These are phyloP conservation scores for Globisporangium spinosum DNA, from an alignment of 352 stramenopile genomes.

Conservation along the genomic window DNA sequence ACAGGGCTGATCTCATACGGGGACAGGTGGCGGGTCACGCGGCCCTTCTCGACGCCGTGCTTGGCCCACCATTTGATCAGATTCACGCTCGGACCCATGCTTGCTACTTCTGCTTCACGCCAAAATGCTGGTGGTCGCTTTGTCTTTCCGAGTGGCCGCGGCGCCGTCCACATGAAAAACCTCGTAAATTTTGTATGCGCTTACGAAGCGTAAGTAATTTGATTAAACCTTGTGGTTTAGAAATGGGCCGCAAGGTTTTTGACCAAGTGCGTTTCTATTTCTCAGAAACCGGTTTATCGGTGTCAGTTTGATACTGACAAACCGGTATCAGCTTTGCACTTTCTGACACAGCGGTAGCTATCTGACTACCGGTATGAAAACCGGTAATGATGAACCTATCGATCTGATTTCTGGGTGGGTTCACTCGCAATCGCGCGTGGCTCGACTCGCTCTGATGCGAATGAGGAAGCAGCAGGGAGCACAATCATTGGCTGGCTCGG, in stretches of 20 bases:
- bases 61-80: conserved; percentile 77
- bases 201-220: not conserved
- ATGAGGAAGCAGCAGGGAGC: not conserved
- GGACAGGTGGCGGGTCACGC: conserved; percentile 66
- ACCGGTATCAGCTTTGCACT: not conserved
- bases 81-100: conserved; percentile 40
- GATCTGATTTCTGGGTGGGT: not conserved
- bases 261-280: not conserved
- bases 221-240: not conserved
- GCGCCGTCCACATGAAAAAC: not conserved
- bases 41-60: conserved; percentile 54
- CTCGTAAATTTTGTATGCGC: not conserved
- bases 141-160: not conserved
- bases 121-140: conserved; percentile 23
- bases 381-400: not conserved
- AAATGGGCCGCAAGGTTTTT: not conserved
- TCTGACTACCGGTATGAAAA: too few relatives aligned
- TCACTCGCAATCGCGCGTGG: not conserved
- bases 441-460: not conserved
- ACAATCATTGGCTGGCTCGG: not conserved
- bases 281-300: not conserved
- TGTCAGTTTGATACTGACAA: not conserved
- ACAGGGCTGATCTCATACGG: conserved; percentile 67
- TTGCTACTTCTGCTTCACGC: conserved; percentile 20
- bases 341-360: too few relatives aligned